Percentiles rank a stretch among this genome's conserved stretches.
phyloP scores from a whole-genome alignment of 1,284 basidiomycete genomes.

The Moniliella sp. region DNA sequence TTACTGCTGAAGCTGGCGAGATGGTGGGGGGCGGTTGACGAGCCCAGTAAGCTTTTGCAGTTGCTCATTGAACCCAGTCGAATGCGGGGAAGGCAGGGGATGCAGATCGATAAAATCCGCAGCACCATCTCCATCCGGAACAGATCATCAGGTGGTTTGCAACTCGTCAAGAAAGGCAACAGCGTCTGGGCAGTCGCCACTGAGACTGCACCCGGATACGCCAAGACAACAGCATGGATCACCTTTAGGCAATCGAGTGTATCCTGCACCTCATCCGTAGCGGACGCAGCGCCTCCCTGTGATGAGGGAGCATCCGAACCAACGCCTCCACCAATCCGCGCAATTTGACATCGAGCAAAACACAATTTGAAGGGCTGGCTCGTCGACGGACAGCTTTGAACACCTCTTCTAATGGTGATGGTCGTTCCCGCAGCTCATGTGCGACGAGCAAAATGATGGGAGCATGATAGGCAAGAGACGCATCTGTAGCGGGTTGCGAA shows the following conservation, averaged over 20 bases:
- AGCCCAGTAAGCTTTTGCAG: constrained; percentile 58
- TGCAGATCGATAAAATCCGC: constrained; percentile 60
- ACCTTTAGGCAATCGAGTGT: constrained; percentile 58
- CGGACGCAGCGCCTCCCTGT: too few relatives aligned
- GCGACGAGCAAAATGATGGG: constrained; percentile 61
- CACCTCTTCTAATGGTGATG: constrained; percentile 61
- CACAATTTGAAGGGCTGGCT: not conserved
- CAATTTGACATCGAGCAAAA: too few relatives aligned
- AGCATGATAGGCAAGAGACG: not conserved
- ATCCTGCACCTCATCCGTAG: too few relatives aligned
- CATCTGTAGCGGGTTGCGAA: too few relatives aligned
- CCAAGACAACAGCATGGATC: constrained; percentile 56
- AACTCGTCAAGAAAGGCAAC: constrained; percentile 68
- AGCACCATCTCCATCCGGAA: constrained; percentile 37
- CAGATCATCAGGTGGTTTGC: constrained; percentile 54
- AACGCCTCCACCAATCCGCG: too few relatives aligned
- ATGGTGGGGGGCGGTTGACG: constrained; percentile 45
- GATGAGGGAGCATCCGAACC: too few relatives aligned
- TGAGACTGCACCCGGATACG: constrained; percentile 59
- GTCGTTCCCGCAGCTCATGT: constrained; percentile 55
- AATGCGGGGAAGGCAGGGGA: constrained; percentile 49
- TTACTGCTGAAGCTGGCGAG: constrained; percentile 8
- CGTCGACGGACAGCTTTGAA: constrained; percentile 41
- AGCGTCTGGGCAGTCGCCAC: constrained; percentile 56
- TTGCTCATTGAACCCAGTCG: constrained; percentile 51